Percentiles rank a stretch among this genome's conserved stretches.
These are phyloP conservation scores for Fraxinus xanthoxyloides DNA, from an alignment of 305 asterid species.

Conservation along the genomic window DNA sequence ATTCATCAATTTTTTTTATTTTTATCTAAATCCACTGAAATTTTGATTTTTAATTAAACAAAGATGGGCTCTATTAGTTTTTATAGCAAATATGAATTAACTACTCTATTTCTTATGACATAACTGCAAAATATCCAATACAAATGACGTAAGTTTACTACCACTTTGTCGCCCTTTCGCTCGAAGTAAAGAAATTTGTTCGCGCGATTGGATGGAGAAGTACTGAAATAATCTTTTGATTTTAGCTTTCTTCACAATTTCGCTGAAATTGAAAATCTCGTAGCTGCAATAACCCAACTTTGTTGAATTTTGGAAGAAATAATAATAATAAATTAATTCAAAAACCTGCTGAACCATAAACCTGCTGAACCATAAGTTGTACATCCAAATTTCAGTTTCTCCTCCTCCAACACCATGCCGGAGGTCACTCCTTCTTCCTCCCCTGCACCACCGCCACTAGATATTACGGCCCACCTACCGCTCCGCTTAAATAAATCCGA, in stretches of 20 bases:
- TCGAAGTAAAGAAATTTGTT: background rate
- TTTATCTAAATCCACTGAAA: too few species aligned
- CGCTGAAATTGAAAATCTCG: background rate
- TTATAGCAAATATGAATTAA: background rate
- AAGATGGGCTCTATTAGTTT: background rate
- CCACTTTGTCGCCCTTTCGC: background rate
- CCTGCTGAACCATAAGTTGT: background rate
- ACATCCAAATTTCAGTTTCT: conserved; percentile 4
- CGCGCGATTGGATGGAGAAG: background rate
- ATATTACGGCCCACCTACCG: conserved; percentile 52
- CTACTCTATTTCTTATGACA: background rate
- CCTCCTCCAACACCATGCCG: conserved; percentile 25
- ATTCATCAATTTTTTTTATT: background rate
- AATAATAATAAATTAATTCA: too few species aligned
- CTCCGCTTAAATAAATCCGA: conserved; percentile 64
- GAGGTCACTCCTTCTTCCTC: conserved; percentile 23
- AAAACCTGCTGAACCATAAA: background rate
- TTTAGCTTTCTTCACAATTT: background rate
- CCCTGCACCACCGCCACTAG: conserved; percentile 28
- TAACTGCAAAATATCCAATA: background rate
- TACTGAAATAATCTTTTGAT: background rate
- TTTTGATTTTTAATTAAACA: background rate
- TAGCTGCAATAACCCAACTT: background rate
- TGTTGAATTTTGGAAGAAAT: background rate
- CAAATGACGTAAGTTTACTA: background rate